Evolutionary conservation across 2,329 filamentous ascomycete genomes (phyloP).

Genomic region (Colletotrichum sp.): DNA sequence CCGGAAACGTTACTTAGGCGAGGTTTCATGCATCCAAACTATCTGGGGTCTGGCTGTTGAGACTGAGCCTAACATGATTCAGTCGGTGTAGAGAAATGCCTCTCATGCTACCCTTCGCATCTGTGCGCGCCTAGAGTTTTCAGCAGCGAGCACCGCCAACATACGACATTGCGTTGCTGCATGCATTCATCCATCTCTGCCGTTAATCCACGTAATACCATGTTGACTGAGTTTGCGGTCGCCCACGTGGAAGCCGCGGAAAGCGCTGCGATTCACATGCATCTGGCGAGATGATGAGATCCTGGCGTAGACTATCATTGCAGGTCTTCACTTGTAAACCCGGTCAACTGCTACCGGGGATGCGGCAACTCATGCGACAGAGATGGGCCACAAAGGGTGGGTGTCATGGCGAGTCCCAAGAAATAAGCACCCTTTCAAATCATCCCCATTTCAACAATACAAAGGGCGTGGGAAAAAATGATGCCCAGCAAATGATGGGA

Average conservation of each 20-base stretch:
- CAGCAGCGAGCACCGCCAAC: background rate
- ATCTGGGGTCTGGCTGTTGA: background rate
- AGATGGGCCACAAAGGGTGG: background rate
- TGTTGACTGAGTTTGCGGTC: background rate
- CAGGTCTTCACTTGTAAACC: background rate
- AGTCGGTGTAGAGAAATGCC: background rate
- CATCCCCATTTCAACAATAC: no score
- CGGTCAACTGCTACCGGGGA: background rate
- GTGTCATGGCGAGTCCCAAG: background rate
- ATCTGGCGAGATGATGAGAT: background rate
- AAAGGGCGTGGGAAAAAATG: no score
- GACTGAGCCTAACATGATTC: background rate
- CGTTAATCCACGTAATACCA: background rate
- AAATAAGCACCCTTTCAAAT: accelerated
- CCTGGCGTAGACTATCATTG: background rate
- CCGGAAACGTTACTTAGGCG: background rate
- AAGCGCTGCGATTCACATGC: background rate
- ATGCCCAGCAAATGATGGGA: background rate
- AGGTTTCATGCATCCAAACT: background rate
- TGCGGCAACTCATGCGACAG: background rate
- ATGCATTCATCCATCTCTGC: background rate
- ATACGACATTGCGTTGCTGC: background rate
- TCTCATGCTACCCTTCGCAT: background rate
- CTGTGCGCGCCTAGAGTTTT: background rate
- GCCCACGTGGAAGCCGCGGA: background rate